Percentiles rank a stretch among this genome's conserved stretches.
Conservation (phyloP, 2,329 filamentous ascomycete species). For the Pezicula carpinea region DNA sequence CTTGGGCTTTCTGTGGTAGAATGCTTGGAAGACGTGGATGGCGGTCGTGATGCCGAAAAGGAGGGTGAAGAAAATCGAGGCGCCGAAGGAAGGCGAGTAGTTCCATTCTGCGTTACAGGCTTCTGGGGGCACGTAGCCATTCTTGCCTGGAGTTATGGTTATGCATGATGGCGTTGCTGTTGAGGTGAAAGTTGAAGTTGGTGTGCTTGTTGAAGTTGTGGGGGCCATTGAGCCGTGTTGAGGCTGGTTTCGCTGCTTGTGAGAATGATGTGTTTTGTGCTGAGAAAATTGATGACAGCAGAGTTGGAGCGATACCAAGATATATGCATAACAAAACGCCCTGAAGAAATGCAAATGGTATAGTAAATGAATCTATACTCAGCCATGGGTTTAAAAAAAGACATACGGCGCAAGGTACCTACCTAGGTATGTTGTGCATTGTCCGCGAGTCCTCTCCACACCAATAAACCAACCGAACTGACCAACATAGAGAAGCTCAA, state of each 20-base stretch:
- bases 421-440: no score
- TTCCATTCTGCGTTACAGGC: slow-evolving; percentile 31
- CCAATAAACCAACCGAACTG: no score
- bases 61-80: slow-evolving; percentile 31
- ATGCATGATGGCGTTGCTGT: slow-evolving; percentile 17
- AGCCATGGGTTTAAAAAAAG: no score
- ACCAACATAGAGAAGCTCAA: no score
- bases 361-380: no score
- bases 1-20: slow-evolving; percentile 30
- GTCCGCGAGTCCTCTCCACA: no score
- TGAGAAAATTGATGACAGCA: no score
- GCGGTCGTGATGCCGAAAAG: slow-evolving; percentile 30
- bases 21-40: slow-evolving; percentile 31
- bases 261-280: not conserved
- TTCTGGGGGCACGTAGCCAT: slow-evolving; percentile 32
- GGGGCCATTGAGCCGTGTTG: slow-evolving; percentile 12
- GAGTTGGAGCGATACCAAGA: no score
- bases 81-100: slow-evolving; percentile 34
- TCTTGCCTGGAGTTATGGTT: slow-evolving; percentile 29
- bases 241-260: not conserved
- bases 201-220: slow-evolving; percentile 5
- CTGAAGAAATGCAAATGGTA: no score
- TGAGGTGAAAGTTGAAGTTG: slow-evolving; percentile 10
- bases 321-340: no score
- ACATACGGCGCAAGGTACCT: no score